Evolutionary conservation across 2,329 filamentous ascomycete species (phyloP).

Genomic region (Trichoderma asperellum): DNA sequence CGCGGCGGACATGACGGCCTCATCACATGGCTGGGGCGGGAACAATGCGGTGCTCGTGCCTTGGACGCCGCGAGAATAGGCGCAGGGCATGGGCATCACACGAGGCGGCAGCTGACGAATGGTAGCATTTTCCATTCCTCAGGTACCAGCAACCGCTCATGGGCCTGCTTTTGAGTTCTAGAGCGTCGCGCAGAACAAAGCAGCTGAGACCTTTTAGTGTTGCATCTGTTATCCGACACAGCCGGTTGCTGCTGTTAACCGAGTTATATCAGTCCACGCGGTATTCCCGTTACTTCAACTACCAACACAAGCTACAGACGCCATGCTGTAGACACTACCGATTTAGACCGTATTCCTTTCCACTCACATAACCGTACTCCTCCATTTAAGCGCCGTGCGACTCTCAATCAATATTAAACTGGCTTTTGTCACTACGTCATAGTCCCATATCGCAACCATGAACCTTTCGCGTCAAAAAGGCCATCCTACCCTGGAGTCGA

Average conservation of each 20-base stretch:
- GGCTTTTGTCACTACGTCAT: not conserved
- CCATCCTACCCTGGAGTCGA: not conserved
- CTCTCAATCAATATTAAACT: not conserved
- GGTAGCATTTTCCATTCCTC: constrained; percentile 8
- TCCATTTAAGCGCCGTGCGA: not conserved
- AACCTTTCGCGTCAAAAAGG: not conserved
- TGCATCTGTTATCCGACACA: not conserved
- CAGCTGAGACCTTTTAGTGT: not conserved
- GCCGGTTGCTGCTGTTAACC: not conserved
- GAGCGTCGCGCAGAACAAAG: not conserved
- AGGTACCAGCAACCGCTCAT: not conserved
- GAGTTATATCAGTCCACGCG: not conserved
- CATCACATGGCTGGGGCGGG: constrained; percentile 5
- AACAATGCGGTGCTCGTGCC: not conserved
- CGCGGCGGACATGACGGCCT: not conserved
- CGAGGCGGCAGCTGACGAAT: constrained; percentile 15
- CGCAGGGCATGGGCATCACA: not conserved
- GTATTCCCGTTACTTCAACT: too few relatives aligned
- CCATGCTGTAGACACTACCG: not conserved
- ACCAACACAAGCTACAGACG: too few relatives aligned
- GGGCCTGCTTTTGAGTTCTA: not conserved
- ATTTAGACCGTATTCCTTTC: not conserved
- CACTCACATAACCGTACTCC: not conserved
- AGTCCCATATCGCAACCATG: not conserved
- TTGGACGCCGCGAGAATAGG: not conserved